phyloP scores from a whole-genome alignment of 768 basidiomycete species.

The Fistulinella prunicolor region DNA sequence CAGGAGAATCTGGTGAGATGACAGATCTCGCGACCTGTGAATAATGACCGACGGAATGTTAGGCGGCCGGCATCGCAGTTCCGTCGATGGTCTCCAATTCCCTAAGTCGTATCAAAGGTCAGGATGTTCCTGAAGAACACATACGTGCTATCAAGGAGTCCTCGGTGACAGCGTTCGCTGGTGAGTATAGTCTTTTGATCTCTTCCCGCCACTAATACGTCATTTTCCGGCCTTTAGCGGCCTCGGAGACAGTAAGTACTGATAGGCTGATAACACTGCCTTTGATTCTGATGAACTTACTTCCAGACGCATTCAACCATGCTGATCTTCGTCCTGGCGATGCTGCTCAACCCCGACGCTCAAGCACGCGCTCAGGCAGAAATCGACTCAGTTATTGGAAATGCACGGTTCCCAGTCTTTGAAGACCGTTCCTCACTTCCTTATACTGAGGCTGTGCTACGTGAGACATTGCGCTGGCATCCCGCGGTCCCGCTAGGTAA shows the following conservation, averaged over 20 bases:
- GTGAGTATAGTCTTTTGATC: constrained; percentile 20
- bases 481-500: constrained; percentile 35
- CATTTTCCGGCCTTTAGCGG: constrained; percentile 15
- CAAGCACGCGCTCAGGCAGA: constrained; percentile 39
- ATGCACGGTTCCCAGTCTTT: constrained; percentile 30
- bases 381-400: constrained; percentile 32
- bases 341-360: constrained; percentile 36
- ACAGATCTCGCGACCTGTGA: neutral
- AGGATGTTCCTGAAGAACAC: constrained; percentile 5
- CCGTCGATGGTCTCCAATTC: constrained; percentile 29
- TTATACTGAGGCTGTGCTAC: constrained; percentile 28
- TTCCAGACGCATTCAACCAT: constrained; percentile 33
- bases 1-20: constrained; percentile 32
- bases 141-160: constrained; percentile 27
- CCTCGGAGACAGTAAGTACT: constrained; percentile 27
- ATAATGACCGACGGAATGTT: neutral
- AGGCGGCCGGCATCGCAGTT: constrained; percentile 24
- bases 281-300: neutral
- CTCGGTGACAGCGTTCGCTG: constrained; percentile 30
- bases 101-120: constrained; percentile 12
- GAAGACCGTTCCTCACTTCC: constrained; percentile 27
- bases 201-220: neutral
- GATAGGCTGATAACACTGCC: neutral
- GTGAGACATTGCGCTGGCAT: constrained; percentile 37
- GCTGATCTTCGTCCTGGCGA: constrained; percentile 32